Conservation (phyloP, 1,284 basidiomycete species). For the Ustilago cynodontis region DNA sequence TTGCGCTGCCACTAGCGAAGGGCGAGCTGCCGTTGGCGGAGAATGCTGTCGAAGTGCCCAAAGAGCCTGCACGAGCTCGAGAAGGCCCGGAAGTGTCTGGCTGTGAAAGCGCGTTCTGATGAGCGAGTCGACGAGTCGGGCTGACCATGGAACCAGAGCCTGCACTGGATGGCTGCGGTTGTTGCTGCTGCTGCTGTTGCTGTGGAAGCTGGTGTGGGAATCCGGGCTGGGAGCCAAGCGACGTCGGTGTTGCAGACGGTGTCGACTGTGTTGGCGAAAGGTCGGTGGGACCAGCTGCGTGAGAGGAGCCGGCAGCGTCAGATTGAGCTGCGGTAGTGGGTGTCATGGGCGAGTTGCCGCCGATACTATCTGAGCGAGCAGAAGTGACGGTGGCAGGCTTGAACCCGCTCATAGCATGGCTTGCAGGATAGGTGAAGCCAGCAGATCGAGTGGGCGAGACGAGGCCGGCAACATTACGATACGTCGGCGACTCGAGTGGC, state of each 20-base stretch:
- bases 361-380: slow-evolving; percentile 22
- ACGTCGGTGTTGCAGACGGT: slow-evolving; percentile 35
- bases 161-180: slow-evolving; percentile 24
- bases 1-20: slow-evolving; percentile 8
- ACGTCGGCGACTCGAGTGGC: slow-evolving; percentile 47
- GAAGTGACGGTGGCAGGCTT: slow-evolving; percentile 36
- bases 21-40: slow-evolving; percentile 12
- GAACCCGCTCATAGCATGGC: slow-evolving; percentile 45
- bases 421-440: slow-evolving; percentile 36
- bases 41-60: slow-evolving; percentile 17
- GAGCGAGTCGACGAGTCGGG: slow-evolving; percentile 46
- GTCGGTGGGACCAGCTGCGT: slow-evolving; percentile 20
- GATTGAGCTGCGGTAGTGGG: slow-evolving; percentile 31
- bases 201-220: slow-evolving; percentile 25
- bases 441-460: slow-evolving; percentile 42
- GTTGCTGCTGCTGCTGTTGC: slow-evolving; percentile 18
- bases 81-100: slow-evolving; percentile 25
- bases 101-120: slow-evolving; percentile 33
- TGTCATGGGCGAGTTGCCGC: slow-evolving; percentile 37
- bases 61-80: slow-evolving; percentile 35
- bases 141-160: slow-evolving; percentile 35
- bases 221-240: slow-evolving; percentile 33
- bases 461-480: slow-evolving; percentile 40
- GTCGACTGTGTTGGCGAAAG: slow-evolving; percentile 46
- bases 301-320: slow-evolving; percentile 16